phyloP scores from a whole-genome alignment of 805 yeast species.

The Candida fluviatilis region DNA sequence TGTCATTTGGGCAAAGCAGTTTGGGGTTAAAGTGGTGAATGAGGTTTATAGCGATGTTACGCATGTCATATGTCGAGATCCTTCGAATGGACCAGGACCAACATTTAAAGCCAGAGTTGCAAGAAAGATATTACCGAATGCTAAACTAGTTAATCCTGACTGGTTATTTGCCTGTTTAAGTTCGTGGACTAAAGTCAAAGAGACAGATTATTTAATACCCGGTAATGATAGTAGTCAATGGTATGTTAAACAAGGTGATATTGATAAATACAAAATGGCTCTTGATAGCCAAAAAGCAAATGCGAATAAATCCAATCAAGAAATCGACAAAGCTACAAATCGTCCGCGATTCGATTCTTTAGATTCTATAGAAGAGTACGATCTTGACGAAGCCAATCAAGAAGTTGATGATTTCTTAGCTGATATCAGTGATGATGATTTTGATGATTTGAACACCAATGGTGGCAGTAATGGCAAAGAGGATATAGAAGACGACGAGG shows the following conservation, averaged over 20 bases:
- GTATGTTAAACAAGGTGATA: conserved; percentile 42
- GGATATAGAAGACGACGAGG: conserved; percentile 22
- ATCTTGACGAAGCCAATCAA: conserved; percentile 38
- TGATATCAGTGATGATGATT: conserved; percentile 35
- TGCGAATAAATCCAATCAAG: conserved; percentile 5
- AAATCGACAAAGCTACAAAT: conserved; percentile 4
- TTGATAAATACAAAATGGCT: conserved; percentile 36
- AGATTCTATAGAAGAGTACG: conserved; percentile 30
- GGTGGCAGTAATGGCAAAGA: conserved; percentile 24
- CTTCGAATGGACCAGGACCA: conserved; percentile 35
- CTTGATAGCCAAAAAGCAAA: conserved; percentile 17
- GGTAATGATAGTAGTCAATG: conserved; percentile 45
- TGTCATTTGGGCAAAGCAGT: conserved; percentile 86
- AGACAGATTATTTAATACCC: conserved; percentile 51
- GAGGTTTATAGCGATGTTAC: conserved; percentile 74
- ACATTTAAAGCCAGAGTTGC: conserved; percentile 87
- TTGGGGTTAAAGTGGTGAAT: conserved; percentile 81
- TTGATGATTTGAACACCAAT: conserved; percentile 1
- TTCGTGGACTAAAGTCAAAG: conserved; percentile 69
- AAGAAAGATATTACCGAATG: conserved; percentile 51
- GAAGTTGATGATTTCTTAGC: conserved; percentile 49
- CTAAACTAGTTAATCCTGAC: conserved; percentile 81
- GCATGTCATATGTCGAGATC: conserved; percentile 79
- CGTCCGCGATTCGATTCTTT: conserved; percentile 32
- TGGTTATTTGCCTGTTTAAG: conserved; percentile 89